Evolutionary conservation across 2,329 filamentous ascomycete genomes (phyloP), one percentile per base, ranked within the genome.

Genomic region (Diplodia sapinea): DNA sequence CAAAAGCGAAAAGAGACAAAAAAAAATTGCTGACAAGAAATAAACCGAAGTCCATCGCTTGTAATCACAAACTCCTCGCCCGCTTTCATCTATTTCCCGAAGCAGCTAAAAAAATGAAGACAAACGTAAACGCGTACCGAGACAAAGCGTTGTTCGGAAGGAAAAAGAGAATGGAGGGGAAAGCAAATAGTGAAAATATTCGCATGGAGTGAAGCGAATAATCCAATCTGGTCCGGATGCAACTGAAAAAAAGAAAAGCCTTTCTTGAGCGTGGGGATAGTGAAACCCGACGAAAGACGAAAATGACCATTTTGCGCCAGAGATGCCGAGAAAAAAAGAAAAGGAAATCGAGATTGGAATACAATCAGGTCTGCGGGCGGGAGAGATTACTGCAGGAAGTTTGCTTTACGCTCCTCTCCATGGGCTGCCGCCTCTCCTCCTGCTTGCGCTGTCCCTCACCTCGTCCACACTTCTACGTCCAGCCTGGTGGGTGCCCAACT

Each of bases 401-500:
- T n/a, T 20, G 1, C n/a, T 51, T n/a, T 56, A 66, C 29, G 64
- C 64, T 47, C 64, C 64, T 5, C 64, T 56, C 64, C 64, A 66
- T 8, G 64, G 64, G 47, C 55, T 67, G 12, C 65, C 54, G 13
- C 55, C 65, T 50, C 55, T 67, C 23, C 54, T 67, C 54, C 51
- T 52, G n/a, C 54, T 20, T 43, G 31, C n/a, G 13, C 59, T 75
- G 9, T 76, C 76, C 68, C 76, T 70, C 33, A 73, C 73, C 69
- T 79, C 78, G 66, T 79, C 78, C 9, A 79, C 70, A 64, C 78
- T 79, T 52, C 77, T 74, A 5, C 78, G 71, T 15, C 65, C 55
- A 11, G 75, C 76, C 8, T 73, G 75, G 17, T 73, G 75, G 13
- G 73, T 70, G 71, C 88, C 88, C 74, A 91, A 86, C 76, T 92